Evolutionary conservation across 192 early-diverging fungal genomes (phyloP).

Genomic region (Gonapodya prolifera): DNA sequence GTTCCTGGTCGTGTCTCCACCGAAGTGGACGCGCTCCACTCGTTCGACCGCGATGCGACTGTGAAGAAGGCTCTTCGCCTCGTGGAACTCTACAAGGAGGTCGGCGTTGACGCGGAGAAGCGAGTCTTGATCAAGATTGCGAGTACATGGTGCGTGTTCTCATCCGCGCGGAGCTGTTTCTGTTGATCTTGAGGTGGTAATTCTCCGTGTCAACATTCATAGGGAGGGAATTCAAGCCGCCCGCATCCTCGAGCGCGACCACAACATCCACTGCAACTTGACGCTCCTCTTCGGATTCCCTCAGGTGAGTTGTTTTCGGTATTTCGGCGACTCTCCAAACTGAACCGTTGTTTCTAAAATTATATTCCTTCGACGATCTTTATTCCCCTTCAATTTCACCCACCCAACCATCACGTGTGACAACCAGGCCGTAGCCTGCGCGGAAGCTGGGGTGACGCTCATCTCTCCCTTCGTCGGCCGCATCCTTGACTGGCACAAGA

Average conservation of each 20-base stretch:
- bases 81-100: slow-evolving; percentile 83
- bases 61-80: slow-evolving; percentile 82
- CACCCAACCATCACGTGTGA: too few relatives aligned
- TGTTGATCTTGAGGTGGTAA: too few relatives aligned
- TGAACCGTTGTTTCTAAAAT: too few relatives aligned
- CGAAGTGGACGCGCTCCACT: slow-evolving; percentile 91
- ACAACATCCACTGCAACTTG: slow-evolving; percentile 97
- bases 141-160: slow-evolving; percentile 98
- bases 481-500: slow-evolving; percentile 98
- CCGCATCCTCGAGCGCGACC: slow-evolving; percentile 67
- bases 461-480: slow-evolving; percentile 99
- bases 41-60: slow-evolving; percentile 88
- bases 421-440: slow-evolving; percentile 91
- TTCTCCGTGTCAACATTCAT: too few relatives aligned
- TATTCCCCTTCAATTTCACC: too few relatives aligned
- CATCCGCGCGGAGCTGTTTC: too few relatives aligned
- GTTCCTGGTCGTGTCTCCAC: slow-evolving; percentile 97
- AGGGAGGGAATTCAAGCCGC: slow-evolving; percentile 93
- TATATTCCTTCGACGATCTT: too few relatives aligned
- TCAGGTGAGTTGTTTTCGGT: slow-evolving; percentile 41
- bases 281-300: slow-evolving; percentile 90
- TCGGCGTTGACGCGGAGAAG: slow-evolving; percentile 73
- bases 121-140: slow-evolving; percentile 99
- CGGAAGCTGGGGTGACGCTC: slow-evolving; percentile 89
- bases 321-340: too few relatives aligned